These are phyloP conservation scores for Conticribra weissflogii DNA, from an alignment of 108 stramenopile species.

Conservation along the genomic window DNA sequence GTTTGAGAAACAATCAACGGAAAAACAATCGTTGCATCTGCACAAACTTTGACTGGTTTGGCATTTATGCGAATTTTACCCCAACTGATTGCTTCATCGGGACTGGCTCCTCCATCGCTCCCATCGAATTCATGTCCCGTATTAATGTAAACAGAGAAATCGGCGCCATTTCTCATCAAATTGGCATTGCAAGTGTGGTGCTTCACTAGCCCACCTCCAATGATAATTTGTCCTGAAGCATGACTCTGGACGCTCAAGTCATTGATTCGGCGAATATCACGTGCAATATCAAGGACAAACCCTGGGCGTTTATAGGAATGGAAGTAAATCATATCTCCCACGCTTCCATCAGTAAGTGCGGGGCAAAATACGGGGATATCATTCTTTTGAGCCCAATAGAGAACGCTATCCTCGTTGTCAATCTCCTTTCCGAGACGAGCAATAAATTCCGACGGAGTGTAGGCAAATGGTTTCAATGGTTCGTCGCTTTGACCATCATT, in stretches of 20 bases:
- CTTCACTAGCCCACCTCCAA: slow-evolving; percentile 98
- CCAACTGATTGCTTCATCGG: slow-evolving; percentile 98
- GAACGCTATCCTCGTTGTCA: slow-evolving; percentile 91
- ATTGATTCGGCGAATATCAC: slow-evolving; percentile 96
- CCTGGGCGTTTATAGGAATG: slow-evolving; percentile 98
- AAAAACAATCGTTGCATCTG: slow-evolving; percentile 96
- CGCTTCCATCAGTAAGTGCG: slow-evolving; percentile 97
- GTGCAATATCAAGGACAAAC: slow-evolving; percentile 92
- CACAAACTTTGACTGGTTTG: slow-evolving; percentile 94
- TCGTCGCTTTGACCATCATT: slow-evolving; percentile 28
- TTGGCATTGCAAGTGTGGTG: slow-evolving; percentile 99
- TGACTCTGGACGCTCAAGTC: slow-evolving; percentile 92
- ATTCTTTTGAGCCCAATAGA: slow-evolving; percentile 98
- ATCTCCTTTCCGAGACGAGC: slow-evolving; percentile 95
- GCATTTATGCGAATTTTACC: slow-evolving; percentile 96
- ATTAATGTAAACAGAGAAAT: slow-evolving; percentile 98
- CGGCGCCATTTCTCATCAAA: slow-evolving; percentile 99
- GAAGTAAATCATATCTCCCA: slow-evolving; percentile 99
- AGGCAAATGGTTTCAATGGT: slow-evolving; percentile 54
- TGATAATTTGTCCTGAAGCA: slow-evolving; percentile 95
- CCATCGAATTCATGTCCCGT: slow-evolving; percentile 99
- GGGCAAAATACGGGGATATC: slow-evolving; percentile 99
- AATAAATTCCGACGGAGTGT: slow-evolving; percentile 97
- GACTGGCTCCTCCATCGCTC: slow-evolving; percentile 95
- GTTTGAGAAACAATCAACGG: slow-evolving; percentile 97